Base-by-base conservation (phyloP, 257 asterid species). In the Salvia miltiorrhiza region DNA sequence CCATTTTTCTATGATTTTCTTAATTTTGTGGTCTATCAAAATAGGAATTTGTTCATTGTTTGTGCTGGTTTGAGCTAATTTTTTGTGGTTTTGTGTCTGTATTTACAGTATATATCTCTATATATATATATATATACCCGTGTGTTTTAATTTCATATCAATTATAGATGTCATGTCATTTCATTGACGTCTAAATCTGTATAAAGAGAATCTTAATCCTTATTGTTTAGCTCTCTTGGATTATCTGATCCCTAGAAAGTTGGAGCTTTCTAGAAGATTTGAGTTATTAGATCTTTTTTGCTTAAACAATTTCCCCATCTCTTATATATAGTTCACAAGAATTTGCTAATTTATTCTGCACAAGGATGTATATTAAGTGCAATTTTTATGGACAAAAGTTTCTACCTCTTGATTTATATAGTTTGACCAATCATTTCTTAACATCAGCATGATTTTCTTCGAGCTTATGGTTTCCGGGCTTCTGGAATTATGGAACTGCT, bases 11-110 rank as follows among this genome's bases (percentile, higher is more conserved):
- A 32, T 17, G 45, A 20, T 19, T 48, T 66, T 71, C 63, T 67
- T 39, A 4, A 37, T 43, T 24, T 41, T 32, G 10, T 35, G 40
- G 40, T 35, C 9, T 55, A 21, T 55, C 21, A 16, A 35, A 64
- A 28, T 24, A 39, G 67, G 54, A 69, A 65, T 50, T 55, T 67
- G 78, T 32, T 71, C 68, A 47, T 62, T 64, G 50, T 72, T 73
- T 53, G 24, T 65, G 39, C 68, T 73, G 67, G 71, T 61, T 84
- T 76, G 68, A 11, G 48, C 48, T 41, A 16, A n/a, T 41, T 41
- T 13, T 5, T 41, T 3, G 11, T 5, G 11, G n/a, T n/a, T n/a
- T n/a, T n/a, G n/a, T n/a, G n/a, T n/a, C n/a, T n/a, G n/a, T n/a
- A n/a, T n/a, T n/a, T n/a, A n/a, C n/a, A n/a, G 5, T 41, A 13